Conservation (phyloP, 768 basidiomycete genomes). For the Ephemerocybe angulata region DNA sequence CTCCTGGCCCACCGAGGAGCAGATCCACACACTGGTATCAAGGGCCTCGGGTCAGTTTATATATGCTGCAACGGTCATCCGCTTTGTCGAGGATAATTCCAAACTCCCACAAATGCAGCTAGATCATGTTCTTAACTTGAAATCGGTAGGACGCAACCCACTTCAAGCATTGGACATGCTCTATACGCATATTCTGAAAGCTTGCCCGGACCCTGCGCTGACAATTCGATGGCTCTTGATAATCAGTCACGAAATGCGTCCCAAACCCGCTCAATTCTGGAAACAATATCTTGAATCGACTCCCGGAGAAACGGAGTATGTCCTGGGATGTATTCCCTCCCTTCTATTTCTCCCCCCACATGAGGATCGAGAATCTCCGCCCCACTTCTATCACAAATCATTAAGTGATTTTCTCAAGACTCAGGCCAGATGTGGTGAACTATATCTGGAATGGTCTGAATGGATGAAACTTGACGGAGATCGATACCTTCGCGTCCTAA, state of each 20-base stretch:
- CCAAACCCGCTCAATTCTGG: background rate
- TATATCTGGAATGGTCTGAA: too few relatives aligned
- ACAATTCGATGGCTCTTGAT: background rate
- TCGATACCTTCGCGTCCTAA: too few relatives aligned
- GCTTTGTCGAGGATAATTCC: conserved; percentile 6
- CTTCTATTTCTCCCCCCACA: background rate
- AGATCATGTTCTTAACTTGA: background rate
- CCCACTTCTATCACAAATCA: background rate
- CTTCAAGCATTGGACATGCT: background rate
- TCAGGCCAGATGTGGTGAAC: too few relatives aligned
- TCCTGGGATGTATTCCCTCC: background rate
- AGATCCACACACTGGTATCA: background rate
- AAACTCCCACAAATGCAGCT: conserved; percentile 10
- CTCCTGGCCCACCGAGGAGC: conserved; percentile 1
- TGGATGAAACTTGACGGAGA: too few relatives aligned
- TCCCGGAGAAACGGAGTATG: background rate
- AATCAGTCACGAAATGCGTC: background rate
- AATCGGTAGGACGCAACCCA: background rate
- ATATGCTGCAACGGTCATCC: conserved; percentile 14
- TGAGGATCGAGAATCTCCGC: background rate
- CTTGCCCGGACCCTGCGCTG: background rate
- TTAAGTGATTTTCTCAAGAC: background rate
- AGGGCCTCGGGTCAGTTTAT: conserved; percentile 16
- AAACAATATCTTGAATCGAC: background rate
- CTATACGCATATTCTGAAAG: conserved; percentile 1